phyloP scores from a whole-genome alignment of 176 grass and related monocot genomes.

The Oryza glaberrima region DNA sequence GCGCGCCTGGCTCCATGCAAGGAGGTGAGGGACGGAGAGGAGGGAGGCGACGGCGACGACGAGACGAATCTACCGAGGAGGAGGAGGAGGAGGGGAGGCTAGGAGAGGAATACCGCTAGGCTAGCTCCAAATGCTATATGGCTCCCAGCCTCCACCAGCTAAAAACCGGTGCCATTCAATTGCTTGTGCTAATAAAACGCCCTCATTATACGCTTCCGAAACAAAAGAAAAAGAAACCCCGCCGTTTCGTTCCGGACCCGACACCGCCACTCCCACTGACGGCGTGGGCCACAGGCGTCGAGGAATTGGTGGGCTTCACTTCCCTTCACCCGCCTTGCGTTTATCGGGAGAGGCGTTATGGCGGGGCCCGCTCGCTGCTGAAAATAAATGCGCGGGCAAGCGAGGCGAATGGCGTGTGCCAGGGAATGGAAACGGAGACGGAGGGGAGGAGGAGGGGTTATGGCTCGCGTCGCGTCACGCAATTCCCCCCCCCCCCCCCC shows the following conservation, averaged over 20 bases:
- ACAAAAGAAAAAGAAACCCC: not conserved
- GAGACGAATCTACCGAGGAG: slow-evolving; percentile 44
- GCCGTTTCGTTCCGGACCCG: slow-evolving; percentile 40
- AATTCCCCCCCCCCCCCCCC: not conserved
- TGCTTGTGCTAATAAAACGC: slow-evolving; percentile 37
- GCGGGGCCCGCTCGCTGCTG: slow-evolving; percentile 18
- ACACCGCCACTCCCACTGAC: slow-evolving; percentile 51
- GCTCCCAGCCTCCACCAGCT: slow-evolving; percentile 42
- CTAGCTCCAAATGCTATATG: slow-evolving; percentile 41
- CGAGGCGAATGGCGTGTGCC: slow-evolving; percentile 17
- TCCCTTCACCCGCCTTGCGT: not conserved
- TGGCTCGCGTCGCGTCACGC: not conserved
- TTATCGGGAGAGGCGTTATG: slow-evolving; percentile 42
- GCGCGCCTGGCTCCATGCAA: slow-evolving; percentile 70
- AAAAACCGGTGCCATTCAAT: slow-evolving; percentile 59
- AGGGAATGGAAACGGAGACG: slow-evolving; percentile 15
- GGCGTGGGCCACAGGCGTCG: slow-evolving; percentile 22
- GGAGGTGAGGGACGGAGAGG: not conserved
- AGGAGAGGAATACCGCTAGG: slow-evolving; percentile 13
- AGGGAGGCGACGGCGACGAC: slow-evolving; percentile 23
- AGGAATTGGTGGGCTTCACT: slow-evolving; percentile 20
- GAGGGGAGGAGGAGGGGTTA: rapidly evolving
- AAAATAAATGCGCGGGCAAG: slow-evolving; percentile 35
- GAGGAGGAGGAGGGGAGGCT: not conserved
- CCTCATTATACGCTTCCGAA: not conserved